These are phyloP conservation scores for Candida railenensis DNA, from an alignment of 805 yeast species.

Conservation along the genomic window DNA sequence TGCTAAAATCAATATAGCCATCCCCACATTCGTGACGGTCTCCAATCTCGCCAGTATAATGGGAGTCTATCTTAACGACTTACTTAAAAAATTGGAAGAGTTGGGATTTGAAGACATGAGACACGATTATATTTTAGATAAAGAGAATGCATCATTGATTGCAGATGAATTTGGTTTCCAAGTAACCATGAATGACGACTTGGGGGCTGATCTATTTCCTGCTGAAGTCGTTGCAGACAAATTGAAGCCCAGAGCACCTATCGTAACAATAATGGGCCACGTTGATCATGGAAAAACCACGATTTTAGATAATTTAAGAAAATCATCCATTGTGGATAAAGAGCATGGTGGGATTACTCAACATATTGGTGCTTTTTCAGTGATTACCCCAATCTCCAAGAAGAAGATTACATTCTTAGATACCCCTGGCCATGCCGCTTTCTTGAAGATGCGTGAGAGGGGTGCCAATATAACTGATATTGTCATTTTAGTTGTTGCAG, in stretches of 20 bases:
- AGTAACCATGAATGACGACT: constrained; percentile 51
- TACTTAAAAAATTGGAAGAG: constrained; percentile 55
- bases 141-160: constrained; percentile 79
- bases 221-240: constrained; percentile 45
- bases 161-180: constrained; percentile 88
- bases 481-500: constrained; percentile 89
- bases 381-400: constrained; percentile 70
- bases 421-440: constrained; percentile 98
- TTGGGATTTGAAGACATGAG: constrained; percentile 75
- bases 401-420: constrained; percentile 85
- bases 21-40: constrained; percentile 80
- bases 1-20: constrained; percentile 29
- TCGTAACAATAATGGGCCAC: constrained; percentile 98
- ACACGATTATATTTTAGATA: constrained; percentile 78
- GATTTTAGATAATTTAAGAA: constrained; percentile 79
- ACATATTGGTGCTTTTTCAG: constrained; percentile 95
- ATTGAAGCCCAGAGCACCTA: constrained; percentile 77
- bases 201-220: constrained; percentile 59
- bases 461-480: constrained; percentile 95
- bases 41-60: constrained; percentile 74
- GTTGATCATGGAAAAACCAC: constrained; percentile 99
- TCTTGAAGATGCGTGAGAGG: constrained; percentile 91
- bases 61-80: constrained; percentile 58
- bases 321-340: constrained; percentile 75
- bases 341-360: constrained; percentile 98